phyloP scores from a whole-genome alignment of 2,329 filamentous ascomycete species.

The Bipolaris oryzae region DNA sequence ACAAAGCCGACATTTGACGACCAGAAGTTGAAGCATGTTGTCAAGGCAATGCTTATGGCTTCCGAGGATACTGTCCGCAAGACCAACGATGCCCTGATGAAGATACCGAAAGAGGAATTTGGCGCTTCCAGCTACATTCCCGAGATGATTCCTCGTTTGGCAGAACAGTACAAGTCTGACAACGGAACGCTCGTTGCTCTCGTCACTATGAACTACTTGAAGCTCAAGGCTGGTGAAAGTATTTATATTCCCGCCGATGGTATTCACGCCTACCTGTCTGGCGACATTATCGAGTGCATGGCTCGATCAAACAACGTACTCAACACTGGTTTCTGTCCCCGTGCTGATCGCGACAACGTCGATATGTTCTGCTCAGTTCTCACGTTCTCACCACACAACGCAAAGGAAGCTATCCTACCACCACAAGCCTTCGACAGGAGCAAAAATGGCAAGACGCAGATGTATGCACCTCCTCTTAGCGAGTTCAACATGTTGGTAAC shows the following conservation, averaged over 20 bases:
- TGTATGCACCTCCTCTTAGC: slow-evolving; percentile 70
- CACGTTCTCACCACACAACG: slow-evolving; percentile 67
- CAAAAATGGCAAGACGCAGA: slow-evolving; percentile 64
- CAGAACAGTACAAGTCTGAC: slow-evolving; percentile 68
- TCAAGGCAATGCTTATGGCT: slow-evolving; percentile 61
- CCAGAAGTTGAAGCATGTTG: slow-evolving; percentile 63
- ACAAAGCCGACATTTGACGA: slow-evolving; percentile 59
- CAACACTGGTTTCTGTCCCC: slow-evolving; percentile 75
- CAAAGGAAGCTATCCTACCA: slow-evolving; percentile 62
- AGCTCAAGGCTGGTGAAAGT: slow-evolving; percentile 68
- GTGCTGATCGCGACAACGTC: slow-evolving; percentile 66
- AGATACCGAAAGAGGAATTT: slow-evolving; percentile 57
- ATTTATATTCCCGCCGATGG: slow-evolving; percentile 75
- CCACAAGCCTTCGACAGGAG: slow-evolving; percentile 58
- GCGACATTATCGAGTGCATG: slow-evolving; percentile 81
- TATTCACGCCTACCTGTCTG: slow-evolving; percentile 74
- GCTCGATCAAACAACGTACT: slow-evolving; percentile 76
- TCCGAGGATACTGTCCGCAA: slow-evolving; percentile 59
- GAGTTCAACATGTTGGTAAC: slow-evolving; percentile 74
- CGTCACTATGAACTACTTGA: slow-evolving; percentile 75
- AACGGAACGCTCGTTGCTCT: slow-evolving; percentile 72
- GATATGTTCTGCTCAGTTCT: slow-evolving; percentile 68
- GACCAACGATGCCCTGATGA: slow-evolving; percentile 60
- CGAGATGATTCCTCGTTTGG: slow-evolving; percentile 67
- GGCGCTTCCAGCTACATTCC: slow-evolving; percentile 64